A percentile compares a stretch with the other conserved stretches of the same genome.
Evolutionary conservation across 257 asterid genomes (phyloP).

Genomic region (Primulina tabacum): DNA sequence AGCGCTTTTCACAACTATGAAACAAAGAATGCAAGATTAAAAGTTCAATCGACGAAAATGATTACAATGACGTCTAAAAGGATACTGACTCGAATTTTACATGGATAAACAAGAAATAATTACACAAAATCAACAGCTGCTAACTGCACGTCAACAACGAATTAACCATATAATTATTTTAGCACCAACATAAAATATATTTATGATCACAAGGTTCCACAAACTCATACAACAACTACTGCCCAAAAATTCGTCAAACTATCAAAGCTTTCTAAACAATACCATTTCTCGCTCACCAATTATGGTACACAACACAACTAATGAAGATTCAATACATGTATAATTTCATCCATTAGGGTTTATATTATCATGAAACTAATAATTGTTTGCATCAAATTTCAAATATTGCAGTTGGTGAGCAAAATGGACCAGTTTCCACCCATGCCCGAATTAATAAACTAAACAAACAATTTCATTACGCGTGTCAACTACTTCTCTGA

Average conservation of each 20-base stretch:
- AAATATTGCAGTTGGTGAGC: neutral
- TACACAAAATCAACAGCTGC: constrained; percentile 18
- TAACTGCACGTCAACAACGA: constrained; percentile 16
- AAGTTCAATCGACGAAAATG: constrained; percentile 2
- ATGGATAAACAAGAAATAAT: neutral
- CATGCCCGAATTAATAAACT: constrained; percentile 9
- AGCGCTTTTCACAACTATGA: too few relatives aligned
- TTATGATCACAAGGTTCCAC: neutral
- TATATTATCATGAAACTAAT: neutral
- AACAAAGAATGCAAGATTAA: neutral
- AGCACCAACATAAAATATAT: neutral
- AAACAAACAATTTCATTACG: constrained; percentile 9
- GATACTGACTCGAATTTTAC: constrained; percentile 5
- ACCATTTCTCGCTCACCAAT: neutral
- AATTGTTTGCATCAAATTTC: neutral
- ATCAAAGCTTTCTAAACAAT: neutral
- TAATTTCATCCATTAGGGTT: neutral
- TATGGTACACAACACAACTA: neutral
- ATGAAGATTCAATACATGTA: neutral
- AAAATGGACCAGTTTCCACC: neutral
- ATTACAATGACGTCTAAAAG: neutral
- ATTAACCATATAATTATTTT: neutral
- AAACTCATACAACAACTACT: neutral
- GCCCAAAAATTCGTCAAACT: neutral
- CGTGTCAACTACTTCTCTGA: constrained; percentile 5